phyloP scores from a whole-genome alignment of 1,284 basidiomycete genomes.

The Sporisorium exsertum region DNA sequence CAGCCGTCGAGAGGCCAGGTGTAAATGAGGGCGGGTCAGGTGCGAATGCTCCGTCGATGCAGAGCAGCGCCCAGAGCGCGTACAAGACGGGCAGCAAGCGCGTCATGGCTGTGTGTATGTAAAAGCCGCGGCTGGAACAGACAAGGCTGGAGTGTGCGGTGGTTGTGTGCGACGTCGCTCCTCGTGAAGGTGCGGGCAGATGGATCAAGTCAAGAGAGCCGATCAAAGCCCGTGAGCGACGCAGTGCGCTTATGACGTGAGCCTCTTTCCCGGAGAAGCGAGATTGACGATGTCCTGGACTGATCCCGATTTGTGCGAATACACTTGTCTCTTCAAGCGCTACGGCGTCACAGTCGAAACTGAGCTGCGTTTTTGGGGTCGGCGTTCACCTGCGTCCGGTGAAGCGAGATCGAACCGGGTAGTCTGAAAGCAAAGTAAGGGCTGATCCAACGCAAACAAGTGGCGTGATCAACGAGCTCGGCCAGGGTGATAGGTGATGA shows the following conservation, averaged over 20 bases:
- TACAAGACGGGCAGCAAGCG: conserved; percentile 24
- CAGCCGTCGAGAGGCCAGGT: conserved; percentile 23
- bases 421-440: not conserved
- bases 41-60: conserved; percentile 23
- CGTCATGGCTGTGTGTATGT: conserved; percentile 2
- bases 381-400: not conserved
- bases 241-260: not conserved
- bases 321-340: not conserved
- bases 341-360: not conserved
- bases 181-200: not conserved
- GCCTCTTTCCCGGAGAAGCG: not conserved
- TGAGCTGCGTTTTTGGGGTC: not conserved
- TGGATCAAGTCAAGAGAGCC: not conserved
- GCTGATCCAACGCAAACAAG: no score
- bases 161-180: not conserved
- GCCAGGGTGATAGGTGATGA: not conserved
- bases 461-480: not conserved
- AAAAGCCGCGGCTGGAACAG: not conserved
- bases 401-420: not conserved
- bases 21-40: conserved; percentile 41
- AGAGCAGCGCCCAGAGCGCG: conserved; percentile 32
- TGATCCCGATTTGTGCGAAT: not conserved
- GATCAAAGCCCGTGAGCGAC: not conserved
- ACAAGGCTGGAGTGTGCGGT: not conserved
- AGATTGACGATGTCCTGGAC: not conserved